Base-by-base conservation (phyloP, 257 asterid species). In the Oldenlandia corymbosa region DNA sequence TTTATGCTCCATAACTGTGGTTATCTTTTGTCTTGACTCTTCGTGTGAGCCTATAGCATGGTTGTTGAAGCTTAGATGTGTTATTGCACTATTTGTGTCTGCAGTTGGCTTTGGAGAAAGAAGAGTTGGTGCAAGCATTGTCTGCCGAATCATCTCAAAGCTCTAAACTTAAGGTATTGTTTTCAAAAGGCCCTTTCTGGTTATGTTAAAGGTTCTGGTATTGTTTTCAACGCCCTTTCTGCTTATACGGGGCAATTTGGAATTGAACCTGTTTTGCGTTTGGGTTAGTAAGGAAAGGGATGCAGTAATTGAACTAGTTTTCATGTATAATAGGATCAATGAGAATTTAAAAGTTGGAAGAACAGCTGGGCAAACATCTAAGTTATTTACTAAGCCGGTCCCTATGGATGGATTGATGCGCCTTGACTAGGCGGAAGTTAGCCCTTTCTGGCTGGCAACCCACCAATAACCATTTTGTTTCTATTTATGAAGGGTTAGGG, bases 61-160 rank as follows among this genome's bases (percentile, higher is more conserved):
- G 10, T 26, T 37, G 21, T 50, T 58, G 13, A 62, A 45, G 51
- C 66, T 48, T 26, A 68, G n/a, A 39, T 28, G 11, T 31, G 24
- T 47, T n/a, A 51, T 62, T 20, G 46, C 17, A 11, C 42, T 45
- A 20, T 34, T 20, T 28, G 13, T 32, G 17, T 30, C 39, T 84
- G 84, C 94, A 93, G 99, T 79, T 90, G 74, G 65, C 95, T 1
- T 58, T 85, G 86, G 97, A 93, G 84, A 93, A 87, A 80, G 92
- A 84, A 61, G 91, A 90, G 71, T 72, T 87, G 81, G 81, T 70
- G 73, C 89, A 72, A 66, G 90, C 92, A 56, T 84, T 90, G 80
- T 80, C 94, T 47, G 82, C 82, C 37, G 92, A 93, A 76, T 85
- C 95, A 72, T 84, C 92, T 45, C 90, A 87, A 70, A 71, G 72